Evolutionary conservation across 495 filamentous ascomycete species (phyloP), one percentile per base, ranked within the genome.

Genomic region (Hamigera avellanea): DNA sequence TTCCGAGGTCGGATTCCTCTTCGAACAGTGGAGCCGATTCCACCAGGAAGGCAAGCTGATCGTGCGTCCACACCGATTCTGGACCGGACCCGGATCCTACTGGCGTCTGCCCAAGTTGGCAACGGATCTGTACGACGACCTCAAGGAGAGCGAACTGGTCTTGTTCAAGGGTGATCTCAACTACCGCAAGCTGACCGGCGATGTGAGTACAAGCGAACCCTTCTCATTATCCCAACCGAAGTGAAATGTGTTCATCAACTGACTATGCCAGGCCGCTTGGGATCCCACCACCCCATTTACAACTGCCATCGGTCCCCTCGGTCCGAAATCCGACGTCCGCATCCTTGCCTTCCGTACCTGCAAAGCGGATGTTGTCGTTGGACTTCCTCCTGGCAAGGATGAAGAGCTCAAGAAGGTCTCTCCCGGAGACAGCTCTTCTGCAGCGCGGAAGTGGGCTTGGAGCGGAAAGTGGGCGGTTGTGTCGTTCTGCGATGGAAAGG

Each of bases 141-240:
- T 96, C n/a, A 75, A 85, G 61, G 61, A 76, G 42, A 80, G 78
- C 41, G 86, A 94, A 54, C 64, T 96, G n/a, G 85, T 94, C 1
- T 73, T 96, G 15, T 94, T 95, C 66, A 98, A 98, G 65, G 91
- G 91, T 6, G 91, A 98, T 61, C 52, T 96, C 46, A 96, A 98
- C 50, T 96, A 96, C 49, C 66, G 91, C 23, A 98, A 98, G 52
- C 52, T 98, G 37, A 82, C 78, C 16, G 84, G 72, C 17, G 93
- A 98, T 61, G 86, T 87, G 63, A 71, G 78, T 62, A n/a, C n/a
- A n/a, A n/a, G n/a, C n/a, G n/a, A n/a, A n/a, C n/a, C n/a, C n/a
- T n/a, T n/a, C n/a, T n/a, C n/a, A n/a, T n/a, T n/a, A n/a, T n/a
- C n/a, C n/a, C n/a, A n/a, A n/a, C n/a, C n/a, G n/a, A n/a, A n/a